A percentile compares a stretch with the other conserved stretches of the same genome.
These are phyloP conservation scores for Avena eriantha DNA, from an alignment of 176 grass and related monocot species.

Conservation along the genomic window DNA sequence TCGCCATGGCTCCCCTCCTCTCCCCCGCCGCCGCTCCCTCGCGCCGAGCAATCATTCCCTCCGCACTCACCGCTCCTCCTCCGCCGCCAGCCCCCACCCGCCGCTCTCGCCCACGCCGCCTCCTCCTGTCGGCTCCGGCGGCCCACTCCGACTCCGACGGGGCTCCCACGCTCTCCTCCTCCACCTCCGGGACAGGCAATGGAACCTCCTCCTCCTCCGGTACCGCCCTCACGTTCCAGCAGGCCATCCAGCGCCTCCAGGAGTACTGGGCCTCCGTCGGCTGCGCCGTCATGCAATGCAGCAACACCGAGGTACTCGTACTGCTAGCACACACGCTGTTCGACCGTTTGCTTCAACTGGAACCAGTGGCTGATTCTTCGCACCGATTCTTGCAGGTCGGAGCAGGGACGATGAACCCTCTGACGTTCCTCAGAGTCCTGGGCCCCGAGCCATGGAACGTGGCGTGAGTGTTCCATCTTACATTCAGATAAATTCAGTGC, in stretches of 20 bases:
- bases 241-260: conserved; percentile 98
- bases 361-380: background rate
- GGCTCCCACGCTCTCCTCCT: background rate
- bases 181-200: background rate
- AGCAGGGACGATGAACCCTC: conserved; percentile 95
- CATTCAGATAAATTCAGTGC: too few relatives aligned
- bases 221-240: conserved; percentile 77
- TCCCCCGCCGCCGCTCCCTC: background rate
- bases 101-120: background rate
- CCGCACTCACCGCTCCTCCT: background rate
- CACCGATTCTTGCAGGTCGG: conserved; percentile 60
- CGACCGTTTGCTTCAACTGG: background rate
- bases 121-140: conserved; percentile 21
- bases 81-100: background rate
- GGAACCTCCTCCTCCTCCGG: background rate
- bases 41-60: background rate
- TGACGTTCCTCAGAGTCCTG: conserved; percentile 89
- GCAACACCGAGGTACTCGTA: conserved; percentile 79
- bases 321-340: background rate
- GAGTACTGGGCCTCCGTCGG: conserved; percentile 97
- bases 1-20: conserved; percentile 21
- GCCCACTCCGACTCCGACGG: conserved; percentile 17
- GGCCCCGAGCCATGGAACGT: conserved; percentile 97
- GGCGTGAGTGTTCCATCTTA: conserved; percentile 58
- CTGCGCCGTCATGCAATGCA: conserved; percentile 96